Base-by-base conservation (phyloP, 1,139 yeast genomes). In the Candida smagusa region DNA sequence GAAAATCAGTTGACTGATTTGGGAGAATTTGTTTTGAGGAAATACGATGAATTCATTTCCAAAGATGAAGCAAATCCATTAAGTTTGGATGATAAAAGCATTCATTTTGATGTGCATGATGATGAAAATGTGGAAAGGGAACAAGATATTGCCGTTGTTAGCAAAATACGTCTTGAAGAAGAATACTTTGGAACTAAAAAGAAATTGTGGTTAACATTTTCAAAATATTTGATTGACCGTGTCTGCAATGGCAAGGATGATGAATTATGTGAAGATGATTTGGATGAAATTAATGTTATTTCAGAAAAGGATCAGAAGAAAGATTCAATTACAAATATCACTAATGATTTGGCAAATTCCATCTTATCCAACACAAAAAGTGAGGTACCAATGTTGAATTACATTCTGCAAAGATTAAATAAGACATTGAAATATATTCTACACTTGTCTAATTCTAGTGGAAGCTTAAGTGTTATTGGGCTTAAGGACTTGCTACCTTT, bases 401-500 rank as follows among this genome's bases (percentile, higher is more conserved):
- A 11, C 8, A 44, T 47, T 12, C 46, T 49, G 38, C 43, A 52
- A 30, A 47, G 49, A 12, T 44, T 52, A 19, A 61, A 56, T 35
- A 60, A 56, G 37, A 63, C 48, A 39, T 56, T 51, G 40, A 62
- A 40, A 63, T 83, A 41, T 54, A 64, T 75, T 38, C 62, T 72
- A 56, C 68, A 61, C 39, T 78, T 59, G 48, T 77, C 84, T 2
- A 42, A 39, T 27, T 24, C 43, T 2, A 31, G 37, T 12, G 54
- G 31, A 44, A 51, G 9, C 42, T 33, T 38, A 9, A 40, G 43
- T 7, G 53, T 43, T 34, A 62, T 92, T 19, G 74, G 81, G 3
- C 80, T 92, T 36, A 90, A 87, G 48, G 97, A 92, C 50, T 58
- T 94, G 28, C 60, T 94, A 34, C 95, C 95, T 1, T 63, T 88